These are phyloP conservation scores for Penicillium capsulatum DNA, from an alignment of 2,329 filamentous ascomycete genomes.

Conservation along the genomic window DNA sequence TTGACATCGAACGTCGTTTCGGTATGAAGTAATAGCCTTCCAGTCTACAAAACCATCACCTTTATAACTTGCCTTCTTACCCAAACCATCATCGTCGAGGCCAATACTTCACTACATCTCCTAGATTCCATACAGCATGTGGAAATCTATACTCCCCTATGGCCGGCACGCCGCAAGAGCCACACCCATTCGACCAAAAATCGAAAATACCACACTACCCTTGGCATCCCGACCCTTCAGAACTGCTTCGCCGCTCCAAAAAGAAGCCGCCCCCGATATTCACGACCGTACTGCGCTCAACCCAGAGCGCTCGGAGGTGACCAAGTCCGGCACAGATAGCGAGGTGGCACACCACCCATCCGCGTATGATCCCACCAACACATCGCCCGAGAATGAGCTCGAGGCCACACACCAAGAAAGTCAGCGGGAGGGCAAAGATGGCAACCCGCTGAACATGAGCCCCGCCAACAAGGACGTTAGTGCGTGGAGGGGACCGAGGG, in stretches of 20 bases:
- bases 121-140: conserved; percentile 12
- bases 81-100: too few species aligned
- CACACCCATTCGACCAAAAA: too few species aligned
- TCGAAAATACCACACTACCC: too few species aligned
- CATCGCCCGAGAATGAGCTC: conserved; percentile 58
- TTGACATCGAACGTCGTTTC: too few species aligned
- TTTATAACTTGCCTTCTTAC: background rate
- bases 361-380: conserved; percentile 66
- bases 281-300: conserved; percentile 59
- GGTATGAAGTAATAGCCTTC: background rate
- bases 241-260: conserved; percentile 8
- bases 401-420: conserved; percentile 35
- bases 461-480: conserved; percentile 59
- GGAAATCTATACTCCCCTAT: conserved; percentile 18
- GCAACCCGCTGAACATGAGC: conserved; percentile 56
- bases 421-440: conserved; percentile 36
- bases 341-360: conserved; percentile 56
- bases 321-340: conserved; percentile 62
- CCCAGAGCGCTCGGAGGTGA: conserved; percentile 62
- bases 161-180: conserved; percentile 13
- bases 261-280: conserved; percentile 4
- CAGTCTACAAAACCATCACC: background rate
- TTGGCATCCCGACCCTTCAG: conserved; percentile 6
- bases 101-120: background rate
- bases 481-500: conserved; percentile 42